These are phyloP conservation scores for Pilatotrama ljubarskyi DNA, from an alignment of 768 basidiomycete genomes.

Conservation along the genomic window DNA sequence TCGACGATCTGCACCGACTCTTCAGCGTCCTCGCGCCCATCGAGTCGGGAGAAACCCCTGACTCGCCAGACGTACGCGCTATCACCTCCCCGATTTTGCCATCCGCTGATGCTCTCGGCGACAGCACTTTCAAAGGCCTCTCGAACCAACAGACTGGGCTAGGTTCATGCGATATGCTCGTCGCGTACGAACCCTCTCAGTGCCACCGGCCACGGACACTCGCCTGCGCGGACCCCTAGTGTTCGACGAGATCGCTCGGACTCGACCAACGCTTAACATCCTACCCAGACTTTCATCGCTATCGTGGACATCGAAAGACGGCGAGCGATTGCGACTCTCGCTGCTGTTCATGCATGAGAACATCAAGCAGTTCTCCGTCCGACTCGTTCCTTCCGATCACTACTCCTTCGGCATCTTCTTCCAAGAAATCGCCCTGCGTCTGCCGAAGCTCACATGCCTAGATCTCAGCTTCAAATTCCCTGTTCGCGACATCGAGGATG, in stretches of 20 bases:
- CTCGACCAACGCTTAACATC: constrained; percentile 52
- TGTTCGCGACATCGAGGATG: constrained; percentile 42
- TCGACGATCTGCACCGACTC: constrained; percentile 45
- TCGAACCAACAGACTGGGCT: constrained; percentile 57
- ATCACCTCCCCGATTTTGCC: too few species aligned
- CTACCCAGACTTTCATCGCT: constrained; percentile 56
- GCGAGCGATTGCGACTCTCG: constrained; percentile 35
- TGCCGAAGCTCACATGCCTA: constrained; percentile 50
- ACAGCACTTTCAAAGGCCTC: constrained; percentile 26
- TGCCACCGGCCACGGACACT: not conserved
- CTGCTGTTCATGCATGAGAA: constrained; percentile 60
- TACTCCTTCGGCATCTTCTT: constrained; percentile 33
- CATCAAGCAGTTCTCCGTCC: constrained; percentile 41
- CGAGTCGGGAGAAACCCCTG: constrained; percentile 8
- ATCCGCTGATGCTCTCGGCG: too few species aligned
- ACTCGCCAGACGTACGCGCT: not conserved
- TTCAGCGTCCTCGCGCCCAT: constrained; percentile 53
- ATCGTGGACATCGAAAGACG: constrained; percentile 42
- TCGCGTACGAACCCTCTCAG: constrained; percentile 26
- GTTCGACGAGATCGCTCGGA: constrained; percentile 58
- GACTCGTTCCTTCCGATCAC: constrained; percentile 35
- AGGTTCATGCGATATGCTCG: constrained; percentile 53
- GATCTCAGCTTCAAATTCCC: constrained; percentile 46
- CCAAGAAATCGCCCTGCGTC: constrained; percentile 45
- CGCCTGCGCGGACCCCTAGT: constrained; percentile 31